Evolutionary conservation across 2,329 filamentous ascomycete species (phyloP), one percentile per base, ranked within the genome.

Genomic region (Cladosporium oxysporum): DNA sequence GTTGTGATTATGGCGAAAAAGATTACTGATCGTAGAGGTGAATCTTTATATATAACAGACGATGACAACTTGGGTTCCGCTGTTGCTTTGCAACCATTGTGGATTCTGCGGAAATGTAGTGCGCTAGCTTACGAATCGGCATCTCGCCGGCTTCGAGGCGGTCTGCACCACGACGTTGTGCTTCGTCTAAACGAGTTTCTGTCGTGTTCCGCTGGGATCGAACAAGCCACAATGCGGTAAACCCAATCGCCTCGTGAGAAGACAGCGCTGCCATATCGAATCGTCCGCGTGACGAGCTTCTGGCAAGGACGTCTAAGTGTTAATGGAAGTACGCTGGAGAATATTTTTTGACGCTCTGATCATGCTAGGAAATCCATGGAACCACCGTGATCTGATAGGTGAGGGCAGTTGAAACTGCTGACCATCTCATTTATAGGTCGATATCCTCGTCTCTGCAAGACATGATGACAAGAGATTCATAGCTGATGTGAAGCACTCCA

Each of bases 81-180:
- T 23, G 18, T 58, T 31, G 53, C 53, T 35, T 33, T 58, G 18
- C 28, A 58, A 58, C 49, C 49, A 53, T 29, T 35, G 53, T 58
- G 53, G 53, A 31, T 33, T 26, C 49, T 28, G 49, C 49, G 23
- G 49, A 53, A 33, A 31, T 53, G 8, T 18, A 31, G 50, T 29
- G 50, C 29, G 28, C 29, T 53, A 53, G 50, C 50, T 53, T 53
- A 53, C 50, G 21, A 58, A 58, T 31, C 29, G 53, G 29, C 53
- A 14, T 4, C 53, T 33, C 31, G 53, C 31, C 31, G 53, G 53
- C 53, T 58, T 58, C 31, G 28, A 33, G 53, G 53, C 53, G 53
- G 53, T 58, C 53, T 58, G 53, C 31, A 23, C 11, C 21, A n/a
- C 28, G 1, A 28, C 49, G 37, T 44, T 23, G 41, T 47, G 41